Base-by-base conservation (phyloP, 2,329 filamentous ascomycete species). In the Phialophora chinensis region DNA sequence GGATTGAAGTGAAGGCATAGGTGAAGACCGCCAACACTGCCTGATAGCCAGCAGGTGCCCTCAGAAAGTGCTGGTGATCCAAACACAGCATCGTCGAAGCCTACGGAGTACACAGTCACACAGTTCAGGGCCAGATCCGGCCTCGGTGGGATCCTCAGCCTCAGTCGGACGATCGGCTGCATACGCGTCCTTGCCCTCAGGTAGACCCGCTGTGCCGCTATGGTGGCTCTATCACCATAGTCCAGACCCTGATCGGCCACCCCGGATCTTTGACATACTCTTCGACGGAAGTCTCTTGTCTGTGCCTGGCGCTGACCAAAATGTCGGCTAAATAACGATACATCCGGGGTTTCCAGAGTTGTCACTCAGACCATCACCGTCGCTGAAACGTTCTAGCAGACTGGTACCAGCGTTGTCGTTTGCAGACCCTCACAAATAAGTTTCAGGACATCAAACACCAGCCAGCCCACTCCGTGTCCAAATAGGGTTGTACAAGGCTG, bases 1-100 rank as follows among this genome's bases (percentile, higher is more conserved):
- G 20, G 3, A 20, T 62, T 52, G 59, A 62, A 33, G 14, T 62
- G 47, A 62, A 62, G 50, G 49, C 20, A 3, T 62, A 54, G 49
- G 44, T 27, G 14, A 25, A 27, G 20, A 29, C 11, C 2, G 17
- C 38, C 17, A 44, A 10, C 17, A 44, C 4, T n/a, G 14, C 7
- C 35, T 42, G 35, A 42, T 42, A 17, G n/a, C 38, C 17, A n/a
- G 38, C 17, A n/a, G 38, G 17, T 20, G 17, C 17, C 38, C 6
- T 7, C 38, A n/a, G 38, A 44, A 44, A 44, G 17, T 7, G 38
- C 38, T 44, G 38, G 38, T 20, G 17, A n/a, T 44, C 7, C 17
- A 44, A 2, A n/a, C 14, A 8, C 49, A 8, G 23, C 27, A 53
- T 53, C 27, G 8, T n/a, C 38, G 38, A n/a, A 44, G 17, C 17